phyloP scores from a whole-genome alignment of 2,329 filamentous ascomycete species.

The Colletotrichum gigasporum region DNA sequence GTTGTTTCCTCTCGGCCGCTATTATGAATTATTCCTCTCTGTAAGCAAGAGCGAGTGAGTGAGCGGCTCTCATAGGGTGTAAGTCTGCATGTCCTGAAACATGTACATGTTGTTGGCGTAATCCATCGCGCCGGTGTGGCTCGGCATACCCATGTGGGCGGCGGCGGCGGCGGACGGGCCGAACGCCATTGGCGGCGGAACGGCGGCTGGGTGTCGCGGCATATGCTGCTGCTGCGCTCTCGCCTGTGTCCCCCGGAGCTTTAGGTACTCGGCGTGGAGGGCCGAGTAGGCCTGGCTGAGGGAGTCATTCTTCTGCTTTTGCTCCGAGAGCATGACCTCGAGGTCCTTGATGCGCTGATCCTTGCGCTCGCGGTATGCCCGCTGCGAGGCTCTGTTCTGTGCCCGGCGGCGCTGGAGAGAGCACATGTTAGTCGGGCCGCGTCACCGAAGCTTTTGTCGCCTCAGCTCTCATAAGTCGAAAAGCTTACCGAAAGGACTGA shows the following conservation, averaged over 20 bases:
- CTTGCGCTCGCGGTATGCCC: conserved; percentile 44
- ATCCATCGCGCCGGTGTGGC: conserved; percentile 34
- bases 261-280: conserved; percentile 56
- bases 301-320: conserved; percentile 64
- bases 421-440: conserved; percentile 8
- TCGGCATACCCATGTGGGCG: conserved; percentile 28
- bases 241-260: conserved; percentile 38
- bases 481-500: conserved; percentile 57
- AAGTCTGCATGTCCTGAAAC: conserved; percentile 39
- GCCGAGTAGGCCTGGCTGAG: conserved; percentile 62
- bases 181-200: conserved; percentile 26
- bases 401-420: conserved; percentile 40
- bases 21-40: background rate
- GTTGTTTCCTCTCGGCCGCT: conserved; percentile 7
- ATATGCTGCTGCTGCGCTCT: conserved; percentile 23
- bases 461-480: background rate
- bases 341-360: conserved; percentile 72
- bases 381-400: conserved; percentile 44
- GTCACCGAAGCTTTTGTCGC: background rate
- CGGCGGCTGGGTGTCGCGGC: conserved; percentile 17
- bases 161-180: conserved; percentile 7
- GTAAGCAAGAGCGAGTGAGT: conserved; percentile 1
- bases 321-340: conserved; percentile 62
- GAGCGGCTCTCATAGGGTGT: conserved; percentile 32
- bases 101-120: conserved; percentile 42